Conservation (phyloP, 1,284 basidiomycete species). For the Amylostereum chailletii region DNA sequence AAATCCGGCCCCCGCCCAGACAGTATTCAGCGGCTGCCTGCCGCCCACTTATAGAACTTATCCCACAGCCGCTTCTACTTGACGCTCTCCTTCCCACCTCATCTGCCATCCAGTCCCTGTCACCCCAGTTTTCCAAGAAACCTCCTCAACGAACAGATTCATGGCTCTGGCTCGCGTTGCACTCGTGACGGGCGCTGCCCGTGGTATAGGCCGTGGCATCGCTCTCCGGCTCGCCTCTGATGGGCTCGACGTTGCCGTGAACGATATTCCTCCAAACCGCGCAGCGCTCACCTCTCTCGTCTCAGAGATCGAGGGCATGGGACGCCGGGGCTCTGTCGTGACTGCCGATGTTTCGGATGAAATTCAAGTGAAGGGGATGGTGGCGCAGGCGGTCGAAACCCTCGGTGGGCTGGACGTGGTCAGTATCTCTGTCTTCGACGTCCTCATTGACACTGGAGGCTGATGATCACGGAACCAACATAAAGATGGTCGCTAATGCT, state of each 20-base stretch:
- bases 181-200: conserved; percentile 15
- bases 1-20: too few species aligned
- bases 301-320: conserved; percentile 9
- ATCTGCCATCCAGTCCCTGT: too few species aligned
- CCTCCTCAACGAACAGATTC: too few species aligned
- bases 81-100: too few species aligned
- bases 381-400: conserved; percentile 15
- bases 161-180: conserved; percentile 6
- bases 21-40: too few species aligned
- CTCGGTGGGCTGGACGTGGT: conserved; percentile 20
- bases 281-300: conserved; percentile 8
- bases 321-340: conserved; percentile 8
- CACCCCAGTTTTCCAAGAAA: too few species aligned
- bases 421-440: background rate
- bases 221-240: conserved; percentile 15
- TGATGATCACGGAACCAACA: background rate
- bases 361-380: conserved; percentile 13
- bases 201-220: conserved; percentile 16
- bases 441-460: background rate
- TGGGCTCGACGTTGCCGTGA: conserved; percentile 14
- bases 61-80: too few species aligned
- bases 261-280: conserved; percentile 12
- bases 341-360: conserved; percentile 15
- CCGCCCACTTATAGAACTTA: too few species aligned
- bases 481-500: conserved; percentile 22